Conservation (phyloP, 2,329 filamentous ascomycete species). For the Ophiobolus disseminans region DNA sequence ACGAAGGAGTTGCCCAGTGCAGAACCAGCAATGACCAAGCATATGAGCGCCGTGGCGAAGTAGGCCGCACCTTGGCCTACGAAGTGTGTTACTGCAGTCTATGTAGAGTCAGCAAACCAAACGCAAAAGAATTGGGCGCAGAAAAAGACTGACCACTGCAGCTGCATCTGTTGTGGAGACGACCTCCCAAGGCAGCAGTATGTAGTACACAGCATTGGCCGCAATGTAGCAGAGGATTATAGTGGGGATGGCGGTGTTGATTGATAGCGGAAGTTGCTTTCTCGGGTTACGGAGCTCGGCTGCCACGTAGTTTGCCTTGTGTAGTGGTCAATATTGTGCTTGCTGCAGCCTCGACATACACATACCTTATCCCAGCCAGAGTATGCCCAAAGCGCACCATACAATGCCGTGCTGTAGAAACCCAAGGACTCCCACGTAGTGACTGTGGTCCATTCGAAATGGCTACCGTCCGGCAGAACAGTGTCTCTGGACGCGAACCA, state of each 20-base stretch:
- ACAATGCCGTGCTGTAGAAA: conserved; percentile 65
- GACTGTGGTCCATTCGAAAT: conserved; percentile 48
- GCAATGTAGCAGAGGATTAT: conserved; percentile 67
- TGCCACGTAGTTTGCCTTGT: conserved; percentile 48
- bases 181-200: conserved; percentile 66
- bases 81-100: conserved; percentile 55
- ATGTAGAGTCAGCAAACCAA: not conserved
- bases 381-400: conserved; percentile 45
- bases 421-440: conserved; percentile 66
- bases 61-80: conserved; percentile 60
- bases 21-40: conserved; percentile 67
- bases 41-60: conserved; percentile 63
- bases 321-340: conserved; percentile 2
- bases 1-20: conserved; percentile 70
- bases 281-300: conserved; percentile 43
- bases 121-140: not conserved
- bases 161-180: conserved; percentile 68
- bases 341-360: not conserved
- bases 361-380: conserved; percentile 49
- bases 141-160: conserved; percentile 60
- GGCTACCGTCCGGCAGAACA: conserved; percentile 34
- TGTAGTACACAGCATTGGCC: conserved; percentile 68
- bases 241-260: conserved; percentile 68
- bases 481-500: conserved; percentile 44
- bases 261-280: conserved; percentile 63